These are phyloP conservation scores for Chaetomium cochliodes DNA, from an alignment of 495 filamentous ascomycete species.

Conservation along the genomic window DNA sequence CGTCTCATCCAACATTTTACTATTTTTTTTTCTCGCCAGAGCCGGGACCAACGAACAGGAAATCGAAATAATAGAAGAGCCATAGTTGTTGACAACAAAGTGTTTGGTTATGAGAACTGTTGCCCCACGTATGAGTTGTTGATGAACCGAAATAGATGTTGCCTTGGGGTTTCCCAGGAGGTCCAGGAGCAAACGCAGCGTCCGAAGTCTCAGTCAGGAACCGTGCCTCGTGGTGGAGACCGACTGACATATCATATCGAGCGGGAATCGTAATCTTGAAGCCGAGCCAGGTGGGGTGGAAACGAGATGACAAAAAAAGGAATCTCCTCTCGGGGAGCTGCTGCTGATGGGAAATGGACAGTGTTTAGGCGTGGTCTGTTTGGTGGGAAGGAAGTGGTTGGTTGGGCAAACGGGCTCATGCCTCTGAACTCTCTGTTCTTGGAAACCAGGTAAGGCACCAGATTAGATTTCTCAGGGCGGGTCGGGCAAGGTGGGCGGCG, in stretches of 20 bases:
- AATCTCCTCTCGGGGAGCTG: neutral
- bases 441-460: neutral
- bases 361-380: neutral
- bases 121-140: no score
- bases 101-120: no score
- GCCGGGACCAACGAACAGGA: neutral
- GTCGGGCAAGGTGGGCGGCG: neutral
- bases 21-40: neutral
- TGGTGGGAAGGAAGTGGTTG: neutral
- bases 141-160: neutral
- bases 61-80: neutral
- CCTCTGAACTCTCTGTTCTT: neutral
- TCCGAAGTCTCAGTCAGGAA: neutral
- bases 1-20: neutral
- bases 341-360: neutral
- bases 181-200: neutral
- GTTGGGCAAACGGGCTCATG: neutral
- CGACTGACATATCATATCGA: neutral
- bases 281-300: neutral
- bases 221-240: neutral
- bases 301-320: neutral
- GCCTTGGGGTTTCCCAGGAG: neutral
- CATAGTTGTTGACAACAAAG: no score
- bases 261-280: neutral
- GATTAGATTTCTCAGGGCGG: neutral